Conservation (phyloP, 768 basidiomycete genomes). For the Suillus placidus region DNA sequence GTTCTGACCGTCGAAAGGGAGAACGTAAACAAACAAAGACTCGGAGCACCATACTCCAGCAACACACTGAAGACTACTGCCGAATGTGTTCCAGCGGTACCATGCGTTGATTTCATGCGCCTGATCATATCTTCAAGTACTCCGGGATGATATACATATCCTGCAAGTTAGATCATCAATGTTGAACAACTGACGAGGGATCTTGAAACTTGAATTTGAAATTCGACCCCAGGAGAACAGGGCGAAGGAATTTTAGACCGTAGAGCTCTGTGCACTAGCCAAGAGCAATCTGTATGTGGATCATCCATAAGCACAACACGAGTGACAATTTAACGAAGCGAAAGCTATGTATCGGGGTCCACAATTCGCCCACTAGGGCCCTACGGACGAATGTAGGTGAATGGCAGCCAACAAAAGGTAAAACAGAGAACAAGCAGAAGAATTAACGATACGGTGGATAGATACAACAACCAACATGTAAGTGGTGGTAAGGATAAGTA, state of each 20-base stretch:
- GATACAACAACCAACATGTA: slow-evolving; percentile 45
- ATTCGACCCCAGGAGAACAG: neutral
- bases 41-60: too few relatives aligned
- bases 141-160: neutral
- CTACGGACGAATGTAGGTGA: slow-evolving; percentile 15
- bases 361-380: slow-evolving; percentile 17
- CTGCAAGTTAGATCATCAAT: neutral
- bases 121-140: neutral
- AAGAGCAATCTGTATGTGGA: slow-evolving; percentile 2
- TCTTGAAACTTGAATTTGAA: neutral
- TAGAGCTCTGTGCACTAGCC: neutral
- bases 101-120: neutral
- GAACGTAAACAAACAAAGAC: too few relatives aligned
- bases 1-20: too few relatives aligned
- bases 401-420: slow-evolving; percentile 14
- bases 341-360: slow-evolving; percentile 27
- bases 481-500: slow-evolving; percentile 14
- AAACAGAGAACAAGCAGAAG: slow-evolving; percentile 25
- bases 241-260: neutral
- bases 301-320: slow-evolving; percentile 29
- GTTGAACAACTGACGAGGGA: neutral
- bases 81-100: neutral
- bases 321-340: slow-evolving; percentile 13
- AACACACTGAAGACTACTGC: too few relatives aligned
- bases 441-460: slow-evolving; percentile 41